phyloP scores from a whole-genome alignment of 805 yeast genomes.

The Candida xyloterini region DNA sequence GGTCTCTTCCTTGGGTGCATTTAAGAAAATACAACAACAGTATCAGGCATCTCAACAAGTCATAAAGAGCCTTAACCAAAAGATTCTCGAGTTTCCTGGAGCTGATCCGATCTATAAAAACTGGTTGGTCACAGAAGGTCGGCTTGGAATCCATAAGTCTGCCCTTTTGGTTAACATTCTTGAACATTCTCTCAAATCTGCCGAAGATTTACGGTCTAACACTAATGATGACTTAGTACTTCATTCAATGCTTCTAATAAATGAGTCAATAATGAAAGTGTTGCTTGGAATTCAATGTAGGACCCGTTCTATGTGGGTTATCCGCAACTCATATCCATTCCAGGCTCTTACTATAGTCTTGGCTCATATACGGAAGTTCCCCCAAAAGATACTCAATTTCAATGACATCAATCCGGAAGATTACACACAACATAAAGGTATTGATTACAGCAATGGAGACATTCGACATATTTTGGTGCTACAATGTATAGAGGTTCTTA shows the following conservation, averaged over 20 bases:
- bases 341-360: conserved; percentile 25
- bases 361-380: conserved; percentile 18
- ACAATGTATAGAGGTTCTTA: conserved; percentile 10
- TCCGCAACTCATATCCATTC: conserved; percentile 24
- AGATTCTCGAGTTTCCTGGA: conserved; percentile 3
- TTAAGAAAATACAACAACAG: conserved; percentile 5
- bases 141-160: conserved; percentile 22
- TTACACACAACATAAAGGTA: conserved; percentile 10
- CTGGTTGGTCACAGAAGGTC: conserved; percentile 20
- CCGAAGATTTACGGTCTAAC: conserved; percentile 1
- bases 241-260: conserved; percentile 22
- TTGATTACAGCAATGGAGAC: conserved; percentile 17
- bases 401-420: conserved; percentile 9
- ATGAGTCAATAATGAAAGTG: conserved; percentile 23
- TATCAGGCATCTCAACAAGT: conserved; percentile 9
- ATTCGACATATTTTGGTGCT: conserved; percentile 15
- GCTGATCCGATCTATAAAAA: conserved; percentile 3
- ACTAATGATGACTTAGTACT: conserved; percentile 18
- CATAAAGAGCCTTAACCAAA: conserved; percentile 11
- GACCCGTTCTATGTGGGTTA: conserved; percentile 19
- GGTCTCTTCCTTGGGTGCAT: conserved; percentile 6
- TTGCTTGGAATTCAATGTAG: conserved; percentile 14
- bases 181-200: conserved; percentile 9
- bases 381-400: conserved; percentile 13
- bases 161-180: conserved; percentile 18